phyloP scores from a whole-genome alignment of 106 monocot genomes.

The Posidonia australis region DNA sequence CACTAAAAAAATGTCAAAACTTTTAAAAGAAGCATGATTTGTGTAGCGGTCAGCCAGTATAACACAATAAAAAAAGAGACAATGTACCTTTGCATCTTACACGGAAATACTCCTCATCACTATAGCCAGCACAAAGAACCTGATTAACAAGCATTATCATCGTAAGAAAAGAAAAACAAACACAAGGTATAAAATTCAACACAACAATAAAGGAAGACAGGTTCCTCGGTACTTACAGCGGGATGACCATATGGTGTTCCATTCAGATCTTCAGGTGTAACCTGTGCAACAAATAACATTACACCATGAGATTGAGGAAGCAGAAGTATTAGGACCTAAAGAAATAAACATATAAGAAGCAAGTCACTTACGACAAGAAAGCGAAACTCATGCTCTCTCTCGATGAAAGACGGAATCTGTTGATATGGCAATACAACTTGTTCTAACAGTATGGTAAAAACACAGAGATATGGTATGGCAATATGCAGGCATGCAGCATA shows the following conservation, averaged over 20 bases:
- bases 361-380: conserved; percentile 69
- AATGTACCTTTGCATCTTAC: conserved; percentile 79
- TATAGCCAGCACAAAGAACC: conserved; percentile 87
- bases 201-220: background rate
- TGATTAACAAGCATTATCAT: conserved; percentile 11
- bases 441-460: too few relatives aligned
- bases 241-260: conserved; percentile 40
- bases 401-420: conserved; percentile 76
- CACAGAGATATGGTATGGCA: too few relatives aligned
- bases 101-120: conserved; percentile 80
- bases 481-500: too few relatives aligned
- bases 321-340: background rate
- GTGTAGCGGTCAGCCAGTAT: background rate
- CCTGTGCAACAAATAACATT: conserved; percentile 21
- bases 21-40: background rate
- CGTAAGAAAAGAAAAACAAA: background rate
- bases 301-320: background rate
- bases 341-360: background rate
- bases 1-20: too few relatives aligned
- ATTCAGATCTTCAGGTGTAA: conserved; percentile 66
- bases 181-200: background rate
- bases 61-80: background rate
- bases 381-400: conserved; percentile 87
- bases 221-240: conserved; percentile 44
- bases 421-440: conserved; percentile 1